These are phyloP conservation scores for Catunica adiposa DNA, from an alignment of 2,329 filamentous ascomycete species.

Conservation along the genomic window DNA sequence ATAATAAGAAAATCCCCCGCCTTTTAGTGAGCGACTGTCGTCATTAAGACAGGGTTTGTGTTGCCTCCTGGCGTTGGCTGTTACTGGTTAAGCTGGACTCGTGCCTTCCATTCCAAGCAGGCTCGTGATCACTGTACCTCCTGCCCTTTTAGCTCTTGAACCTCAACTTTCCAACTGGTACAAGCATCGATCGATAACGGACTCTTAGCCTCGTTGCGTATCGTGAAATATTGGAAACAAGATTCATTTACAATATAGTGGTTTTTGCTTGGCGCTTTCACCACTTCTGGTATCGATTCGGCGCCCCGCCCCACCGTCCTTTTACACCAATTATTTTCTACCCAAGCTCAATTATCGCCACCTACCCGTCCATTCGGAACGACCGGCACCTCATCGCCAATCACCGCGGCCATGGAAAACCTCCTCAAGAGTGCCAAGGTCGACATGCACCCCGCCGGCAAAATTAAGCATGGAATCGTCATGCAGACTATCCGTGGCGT, in stretches of 20 bases:
- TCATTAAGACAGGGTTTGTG: not conserved
- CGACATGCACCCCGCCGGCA: conserved; percentile 36
- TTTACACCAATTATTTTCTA: too few relatives aligned
- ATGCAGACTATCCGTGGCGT: conserved; percentile 36
- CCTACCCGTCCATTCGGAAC: not conserved
- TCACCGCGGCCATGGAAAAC: conserved; percentile 4
- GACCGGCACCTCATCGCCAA: not conserved
- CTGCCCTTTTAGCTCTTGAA: not conserved
- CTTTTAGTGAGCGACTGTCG: too few relatives aligned
- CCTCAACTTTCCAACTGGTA: not conserved
- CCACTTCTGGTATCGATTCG: too few relatives aligned
- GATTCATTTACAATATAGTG: too few relatives aligned
- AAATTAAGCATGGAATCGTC: conserved; percentile 32
- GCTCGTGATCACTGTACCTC: not conserved
- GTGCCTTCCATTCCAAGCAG: not conserved
- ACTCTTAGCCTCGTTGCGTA: too few relatives aligned
- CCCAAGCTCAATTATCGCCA: too few relatives aligned
- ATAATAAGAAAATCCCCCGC: too few relatives aligned
- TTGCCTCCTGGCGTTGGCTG: not conserved
- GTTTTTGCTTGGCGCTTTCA: too few relatives aligned
- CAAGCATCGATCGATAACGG: too few relatives aligned
- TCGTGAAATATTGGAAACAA: too few relatives aligned
- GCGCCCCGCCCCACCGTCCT: too few relatives aligned
- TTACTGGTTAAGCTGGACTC: not conserved
- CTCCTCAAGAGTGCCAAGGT: conserved; percentile 9